Percentiles rank a stretch among this genome's conserved stretches.
phyloP scores from a whole-genome alignment of 441 rosid species.

The Populus hybrid region DNA sequence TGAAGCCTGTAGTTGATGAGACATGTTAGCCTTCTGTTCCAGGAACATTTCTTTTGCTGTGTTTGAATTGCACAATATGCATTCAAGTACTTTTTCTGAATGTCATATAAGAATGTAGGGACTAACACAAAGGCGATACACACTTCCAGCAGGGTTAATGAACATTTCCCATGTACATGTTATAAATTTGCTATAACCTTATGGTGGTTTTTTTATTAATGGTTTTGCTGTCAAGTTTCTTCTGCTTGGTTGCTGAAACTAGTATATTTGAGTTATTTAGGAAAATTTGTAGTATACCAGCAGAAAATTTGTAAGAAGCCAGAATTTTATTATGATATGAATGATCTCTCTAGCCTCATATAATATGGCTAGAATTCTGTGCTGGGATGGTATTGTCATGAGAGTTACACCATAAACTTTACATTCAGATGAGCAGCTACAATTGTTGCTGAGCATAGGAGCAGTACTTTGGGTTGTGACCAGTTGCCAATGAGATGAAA shows the following conservation, averaged over 20 bases:
- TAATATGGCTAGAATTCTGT: not conserved
- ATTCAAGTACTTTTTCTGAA: not conserved
- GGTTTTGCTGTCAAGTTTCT: not conserved
- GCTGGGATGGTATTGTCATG: not conserved
- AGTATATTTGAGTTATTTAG: not conserved
- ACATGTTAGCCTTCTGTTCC: not conserved
- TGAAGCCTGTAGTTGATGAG: not conserved
- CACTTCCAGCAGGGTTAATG: not conserved
- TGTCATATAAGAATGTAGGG: not conserved
- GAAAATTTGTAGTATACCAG: not conserved
- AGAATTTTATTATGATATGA: not conserved
- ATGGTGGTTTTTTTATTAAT: not conserved
- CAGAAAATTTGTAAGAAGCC: not conserved
- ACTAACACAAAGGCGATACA: not conserved
- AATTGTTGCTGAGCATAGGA: too few relatives aligned
- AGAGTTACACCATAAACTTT: not conserved
- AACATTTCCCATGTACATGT: not conserved
- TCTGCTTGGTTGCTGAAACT: slow-evolving; percentile 1
- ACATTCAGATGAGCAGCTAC: not conserved
- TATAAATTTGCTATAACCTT: not conserved
- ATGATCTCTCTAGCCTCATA: too few relatives aligned
- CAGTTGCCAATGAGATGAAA: not conserved
- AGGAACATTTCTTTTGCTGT: not conserved
- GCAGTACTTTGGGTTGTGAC: not conserved
- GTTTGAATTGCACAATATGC: not conserved